A percentile compares a stretch with the other conserved stretches of the same genome.
Evolutionary conservation across 257 asterid genomes (phyloP).

Genomic region (Marsdenia floribunda): DNA sequence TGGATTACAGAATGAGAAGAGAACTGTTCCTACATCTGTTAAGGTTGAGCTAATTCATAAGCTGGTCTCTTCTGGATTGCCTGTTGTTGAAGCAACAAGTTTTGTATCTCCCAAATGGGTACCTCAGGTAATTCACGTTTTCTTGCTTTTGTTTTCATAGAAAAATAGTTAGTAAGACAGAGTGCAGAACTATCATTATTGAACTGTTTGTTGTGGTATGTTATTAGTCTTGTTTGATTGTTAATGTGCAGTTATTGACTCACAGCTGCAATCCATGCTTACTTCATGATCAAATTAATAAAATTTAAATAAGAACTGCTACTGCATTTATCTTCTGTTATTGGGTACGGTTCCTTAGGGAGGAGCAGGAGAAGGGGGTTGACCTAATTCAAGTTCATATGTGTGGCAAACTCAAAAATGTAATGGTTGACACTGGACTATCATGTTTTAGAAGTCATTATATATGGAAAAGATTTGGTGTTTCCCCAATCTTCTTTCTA

Average conservation of each 20-base stretch:
- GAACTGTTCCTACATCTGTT: slow-evolving; percentile 67
- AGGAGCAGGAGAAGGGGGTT: neutral
- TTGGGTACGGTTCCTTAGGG: too few species aligned
- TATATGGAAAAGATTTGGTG: neutral
- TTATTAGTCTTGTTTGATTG: neutral
- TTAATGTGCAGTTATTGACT: neutral
- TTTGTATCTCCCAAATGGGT: slow-evolving; percentile 98
- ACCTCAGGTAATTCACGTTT: slow-evolving; percentile 66
- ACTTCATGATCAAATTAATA: neutral
- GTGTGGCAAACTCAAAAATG: neutral
- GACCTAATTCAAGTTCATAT: neutral
- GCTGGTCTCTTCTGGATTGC: slow-evolving; percentile 69
- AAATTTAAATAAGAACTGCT: neutral
- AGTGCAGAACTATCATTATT: neutral
- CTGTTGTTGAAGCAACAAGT: slow-evolving; percentile 93
- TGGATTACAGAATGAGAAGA: slow-evolving; percentile 86
- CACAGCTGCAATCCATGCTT: neutral
- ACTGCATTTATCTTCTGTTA: neutral
- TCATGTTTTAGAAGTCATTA: neutral
- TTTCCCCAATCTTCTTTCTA: neutral
- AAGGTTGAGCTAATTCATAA: slow-evolving; percentile 67
- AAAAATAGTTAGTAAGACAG: neutral
- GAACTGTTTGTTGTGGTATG: neutral
- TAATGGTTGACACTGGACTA: neutral
- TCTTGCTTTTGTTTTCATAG: neutral